Percentiles rank a stretch among this genome's conserved stretches.
These are phyloP conservation scores for Cyberlindnera bimundalis DNA, from an alignment of 805 yeast genomes.

Conservation along the genomic window DNA sequence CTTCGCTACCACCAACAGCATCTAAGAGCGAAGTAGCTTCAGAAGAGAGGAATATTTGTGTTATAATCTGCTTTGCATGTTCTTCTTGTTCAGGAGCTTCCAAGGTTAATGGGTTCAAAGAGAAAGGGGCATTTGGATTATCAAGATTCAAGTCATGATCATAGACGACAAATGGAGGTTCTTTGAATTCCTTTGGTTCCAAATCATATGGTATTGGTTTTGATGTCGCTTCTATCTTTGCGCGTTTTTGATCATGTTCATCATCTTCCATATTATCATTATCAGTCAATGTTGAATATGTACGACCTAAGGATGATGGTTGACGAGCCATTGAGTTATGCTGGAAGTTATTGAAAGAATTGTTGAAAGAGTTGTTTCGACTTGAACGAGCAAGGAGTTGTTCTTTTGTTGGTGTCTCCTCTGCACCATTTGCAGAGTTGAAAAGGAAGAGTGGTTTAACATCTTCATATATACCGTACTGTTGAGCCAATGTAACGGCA, in stretches of 20 bases:
- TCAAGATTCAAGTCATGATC: conserved; percentile 36
- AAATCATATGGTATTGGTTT: background rate
- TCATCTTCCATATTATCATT: conserved; percentile 27
- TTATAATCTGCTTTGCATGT: conserved; percentile 41
- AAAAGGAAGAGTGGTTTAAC: conserved; percentile 60
- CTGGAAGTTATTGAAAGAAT: conserved; percentile 10
- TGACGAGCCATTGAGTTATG: conserved; percentile 21
- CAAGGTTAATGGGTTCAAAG: conserved; percentile 43
- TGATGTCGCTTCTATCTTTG: background rate
- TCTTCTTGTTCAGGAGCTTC: conserved; percentile 35
- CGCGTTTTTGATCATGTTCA: conserved; percentile 10
- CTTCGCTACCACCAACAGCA: conserved; percentile 29
- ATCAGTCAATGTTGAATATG: conserved; percentile 32
- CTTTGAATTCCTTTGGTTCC: conserved; percentile 10
- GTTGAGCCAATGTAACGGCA: conserved; percentile 55
- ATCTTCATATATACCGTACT: conserved; percentile 57
- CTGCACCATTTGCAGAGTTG: conserved; percentile 35
- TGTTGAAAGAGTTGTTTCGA: conserved; percentile 8
- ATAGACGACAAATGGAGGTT: conserved; percentile 26
- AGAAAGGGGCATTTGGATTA: conserved; percentile 45
- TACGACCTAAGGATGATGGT: conserved; percentile 24
- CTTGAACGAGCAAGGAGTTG: conserved; percentile 36
- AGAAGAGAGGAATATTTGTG: conserved; percentile 47
- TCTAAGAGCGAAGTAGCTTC: conserved; percentile 32
- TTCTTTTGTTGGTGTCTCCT: conserved; percentile 46